These are phyloP conservation scores for Phoma sp. DNA, from an alignment of 2,329 filamentous ascomycete species.

Conservation along the genomic window DNA sequence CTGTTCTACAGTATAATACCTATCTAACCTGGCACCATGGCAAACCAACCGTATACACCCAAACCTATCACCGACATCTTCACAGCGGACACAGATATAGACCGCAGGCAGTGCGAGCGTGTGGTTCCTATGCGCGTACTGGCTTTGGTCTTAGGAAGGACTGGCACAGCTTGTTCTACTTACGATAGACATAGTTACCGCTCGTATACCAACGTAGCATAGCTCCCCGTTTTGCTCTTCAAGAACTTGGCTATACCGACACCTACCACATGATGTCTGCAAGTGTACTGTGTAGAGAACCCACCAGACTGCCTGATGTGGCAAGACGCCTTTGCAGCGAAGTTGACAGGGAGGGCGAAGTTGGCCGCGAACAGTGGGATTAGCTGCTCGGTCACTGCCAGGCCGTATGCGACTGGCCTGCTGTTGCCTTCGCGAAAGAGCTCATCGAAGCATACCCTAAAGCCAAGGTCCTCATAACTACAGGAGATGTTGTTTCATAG, in stretches of 20 bases:
- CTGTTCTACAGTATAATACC: neutral
- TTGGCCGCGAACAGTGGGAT: constrained; percentile 61
- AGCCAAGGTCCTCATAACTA: constrained; percentile 45
- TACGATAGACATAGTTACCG: neutral
- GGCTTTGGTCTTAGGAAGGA: constrained; percentile 71
- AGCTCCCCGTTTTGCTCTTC: constrained; percentile 67
- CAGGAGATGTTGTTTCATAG: constrained; percentile 19
- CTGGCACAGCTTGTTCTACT: constrained; percentile 63
- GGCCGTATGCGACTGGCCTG: constrained; percentile 40
- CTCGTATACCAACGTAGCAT: neutral
- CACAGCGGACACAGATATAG: constrained; percentile 53
- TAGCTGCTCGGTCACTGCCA: constrained; percentile 54
- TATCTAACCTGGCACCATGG: neutral
- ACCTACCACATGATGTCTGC: constrained; percentile 61
- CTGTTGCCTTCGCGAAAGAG: constrained; percentile 36
- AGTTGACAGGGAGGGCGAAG: constrained; percentile 67
- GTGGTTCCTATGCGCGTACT: constrained; percentile 76
- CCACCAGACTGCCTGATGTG: constrained; percentile 71
- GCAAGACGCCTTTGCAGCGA: constrained; percentile 71
- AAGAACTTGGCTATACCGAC: constrained; percentile 65
- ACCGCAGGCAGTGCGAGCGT: constrained; percentile 64
- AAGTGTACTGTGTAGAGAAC: constrained; percentile 64
- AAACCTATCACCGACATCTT: constrained; percentile 24
- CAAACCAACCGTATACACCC: constrained; percentile 11
- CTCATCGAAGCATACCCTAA: constrained; percentile 44